Evolutionary conservation across 805 yeast genomes (phyloP), one percentile per base, ranked within the genome.

Genomic region (Candida loeiensis): DNA sequence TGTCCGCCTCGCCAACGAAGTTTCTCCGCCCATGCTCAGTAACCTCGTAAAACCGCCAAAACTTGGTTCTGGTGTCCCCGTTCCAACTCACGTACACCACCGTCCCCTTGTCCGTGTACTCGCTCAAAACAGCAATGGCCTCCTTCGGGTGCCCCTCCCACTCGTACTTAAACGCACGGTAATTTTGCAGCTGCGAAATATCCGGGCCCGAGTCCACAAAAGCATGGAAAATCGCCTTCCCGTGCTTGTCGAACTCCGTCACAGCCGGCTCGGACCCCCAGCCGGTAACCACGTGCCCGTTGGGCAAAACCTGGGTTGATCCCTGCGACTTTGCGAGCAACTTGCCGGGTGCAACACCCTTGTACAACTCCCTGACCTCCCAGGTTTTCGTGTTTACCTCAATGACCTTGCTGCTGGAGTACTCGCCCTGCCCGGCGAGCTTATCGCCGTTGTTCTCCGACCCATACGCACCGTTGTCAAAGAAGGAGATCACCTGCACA

Each of bases 201-300:
- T 53, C 43, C 2, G 39, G 40, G 4, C 58, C 64, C 4, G 68
- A 60, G 37, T 63, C 67, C 45, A 51, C 31, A 35, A 48, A 57
- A 1, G 69, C 63, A 39, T 58, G 61, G 47, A 63, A 62, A 13
- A 62, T 48, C 11, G 58, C 45, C 13, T 59, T 46, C 7, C 60
- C 66, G 4, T 56, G 45, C 7, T 28, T 27, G 41, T 56, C 51
- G 37, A 46, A 59, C 40, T 65, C 69, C 9, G 69, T 63, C n/a
- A 64, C 55, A 4, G 66, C 63, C 29, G 69, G 68, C 15, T 52
- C 62, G 2, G 69, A 60, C 4, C 69, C 71, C 66, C 69, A 63
- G 38, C 59, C 61, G 16, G 62, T 64, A 22, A 65, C 37, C 14
- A 56, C 66, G 34, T 63, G 53, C 9, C 66, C 66, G 35, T 62